These are phyloP conservation scores for Canavalia ensiformis DNA, from an alignment of 306 rosid genomes.

Conservation along the genomic window DNA sequence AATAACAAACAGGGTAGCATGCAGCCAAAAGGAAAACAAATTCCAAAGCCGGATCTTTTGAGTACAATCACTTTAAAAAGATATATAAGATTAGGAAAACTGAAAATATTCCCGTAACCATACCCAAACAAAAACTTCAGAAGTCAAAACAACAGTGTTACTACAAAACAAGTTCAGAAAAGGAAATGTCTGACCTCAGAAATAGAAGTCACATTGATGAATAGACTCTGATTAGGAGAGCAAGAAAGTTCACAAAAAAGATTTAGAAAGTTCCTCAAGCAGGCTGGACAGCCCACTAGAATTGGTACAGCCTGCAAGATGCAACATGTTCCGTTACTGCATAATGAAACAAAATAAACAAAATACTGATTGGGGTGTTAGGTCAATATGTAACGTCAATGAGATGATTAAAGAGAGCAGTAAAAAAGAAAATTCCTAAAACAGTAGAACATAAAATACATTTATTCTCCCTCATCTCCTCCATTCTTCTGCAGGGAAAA, in stretches of 20 bases:
- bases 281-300: constrained; percentile 98
- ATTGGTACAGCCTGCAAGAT: constrained; percentile 89
- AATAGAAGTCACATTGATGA: constrained; percentile 85
- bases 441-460: neutral
- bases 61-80: constrained; percentile 12
- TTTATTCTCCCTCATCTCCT: neutral
- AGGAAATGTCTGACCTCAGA: constrained; percentile 67
- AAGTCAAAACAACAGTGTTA: constrained; percentile 14
- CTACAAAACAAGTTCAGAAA: constrained; percentile 28
- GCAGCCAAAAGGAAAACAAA: constrained; percentile 24
- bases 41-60: constrained; percentile 7
- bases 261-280: constrained; percentile 95
- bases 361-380: neutral
- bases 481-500: neutral
- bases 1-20: constrained; percentile 30
- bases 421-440: constrained; percentile 1
- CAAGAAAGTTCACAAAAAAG: constrained; percentile 96
- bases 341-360: constrained; percentile 33
- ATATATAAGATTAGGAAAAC: constrained; percentile 30
- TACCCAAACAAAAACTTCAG: constrained; percentile 26
- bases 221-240: constrained; percentile 91
- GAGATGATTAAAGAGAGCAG: constrained; percentile 16
- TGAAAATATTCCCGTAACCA: constrained; percentile 14
- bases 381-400: constrained; percentile 28
- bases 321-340: constrained; percentile 27